A percentile compares a stretch with the other conserved stretches of the same genome.
These are phyloP conservation scores for Tuber umbilicatum DNA, from an alignment of 495 filamentous ascomycete genomes.

Conservation along the genomic window DNA sequence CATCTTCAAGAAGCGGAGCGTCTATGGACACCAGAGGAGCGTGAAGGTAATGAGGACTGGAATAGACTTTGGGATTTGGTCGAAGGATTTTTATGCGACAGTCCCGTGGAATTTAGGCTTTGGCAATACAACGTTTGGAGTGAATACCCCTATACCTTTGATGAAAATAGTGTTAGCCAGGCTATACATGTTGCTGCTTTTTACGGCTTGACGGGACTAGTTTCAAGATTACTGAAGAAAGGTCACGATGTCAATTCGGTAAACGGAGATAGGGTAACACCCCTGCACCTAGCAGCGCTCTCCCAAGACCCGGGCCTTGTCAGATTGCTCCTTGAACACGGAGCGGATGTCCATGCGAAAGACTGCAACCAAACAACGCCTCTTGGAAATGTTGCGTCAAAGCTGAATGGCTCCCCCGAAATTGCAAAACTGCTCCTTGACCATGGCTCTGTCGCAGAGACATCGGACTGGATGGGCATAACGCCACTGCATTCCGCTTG, in stretches of 20 bases:
- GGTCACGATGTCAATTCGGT: slow-evolving; percentile 8
- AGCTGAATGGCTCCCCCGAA: slow-evolving; percentile 15
- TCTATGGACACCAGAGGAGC: slow-evolving; percentile 14
- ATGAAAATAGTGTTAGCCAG: neutral
- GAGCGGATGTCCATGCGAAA: slow-evolving; percentile 3
- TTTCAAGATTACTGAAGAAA: slow-evolving; percentile 8
- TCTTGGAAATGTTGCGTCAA: slow-evolving; percentile 7
- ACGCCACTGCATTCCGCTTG: slow-evolving; percentile 22
- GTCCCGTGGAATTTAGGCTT: neutral
- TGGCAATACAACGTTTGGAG: slow-evolving; percentile 15
- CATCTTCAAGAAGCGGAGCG: slow-evolving; percentile 15
- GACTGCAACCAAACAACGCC: neutral
- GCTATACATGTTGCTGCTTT: slow-evolving; percentile 16
- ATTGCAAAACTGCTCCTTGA: slow-evolving; percentile 15
- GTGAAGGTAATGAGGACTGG: slow-evolving; percentile 9
- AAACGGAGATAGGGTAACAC: slow-evolving; percentile 3
- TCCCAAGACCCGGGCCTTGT: slow-evolving; percentile 16
- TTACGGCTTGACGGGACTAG: slow-evolving; percentile 13
- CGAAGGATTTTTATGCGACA: slow-evolving; percentile 14
- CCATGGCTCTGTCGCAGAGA: neutral
- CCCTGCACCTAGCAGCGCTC: slow-evolving; percentile 11
- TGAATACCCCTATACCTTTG: slow-evolving; percentile 9
- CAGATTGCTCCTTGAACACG: slow-evolving; percentile 9
- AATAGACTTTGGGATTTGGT: slow-evolving; percentile 11
- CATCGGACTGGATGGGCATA: neutral